Percentiles rank a stretch among this genome's conserved stretches.
These are phyloP conservation scores for Eugenia klotzschiana DNA, from an alignment of 441 rosid species.

Conservation along the genomic window DNA sequence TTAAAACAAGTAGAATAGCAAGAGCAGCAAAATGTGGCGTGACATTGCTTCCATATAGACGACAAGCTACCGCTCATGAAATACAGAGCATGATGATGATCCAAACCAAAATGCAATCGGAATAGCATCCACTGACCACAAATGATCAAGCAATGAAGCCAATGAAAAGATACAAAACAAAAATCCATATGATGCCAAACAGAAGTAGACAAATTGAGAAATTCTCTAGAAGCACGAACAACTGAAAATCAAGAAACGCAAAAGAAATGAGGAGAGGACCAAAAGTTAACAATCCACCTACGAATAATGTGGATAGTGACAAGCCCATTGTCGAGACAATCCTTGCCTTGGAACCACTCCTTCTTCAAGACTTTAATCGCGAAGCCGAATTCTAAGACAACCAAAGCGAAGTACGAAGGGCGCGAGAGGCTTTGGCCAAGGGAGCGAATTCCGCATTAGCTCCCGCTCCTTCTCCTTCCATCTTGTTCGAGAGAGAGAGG, in stretches of 20 bases:
- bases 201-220: too few species aligned
- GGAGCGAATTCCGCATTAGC: slow-evolving; percentile 30
- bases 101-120: background rate
- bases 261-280: too few species aligned
- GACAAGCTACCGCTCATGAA: background rate
- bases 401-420: background rate
- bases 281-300: slow-evolving; percentile 5
- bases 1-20: background rate
- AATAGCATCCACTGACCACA: background rate
- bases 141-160: too few species aligned
- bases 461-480: slow-evolving; percentile 2
- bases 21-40: background rate
- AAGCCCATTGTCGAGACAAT: slow-evolving; percentile 74
- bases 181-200: too few species aligned
- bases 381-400: background rate
- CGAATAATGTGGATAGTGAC: slow-evolving; percentile 70
- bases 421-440: slow-evolving; percentile 9
- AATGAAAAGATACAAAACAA: too few species aligned
- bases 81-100: background rate
- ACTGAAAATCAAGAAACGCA: too few species aligned
- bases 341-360: slow-evolving; percentile 72
- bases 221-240: too few species aligned
- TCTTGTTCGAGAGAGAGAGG: background rate
- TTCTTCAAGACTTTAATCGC: slow-evolving; percentile 55
- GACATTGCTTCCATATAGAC: background rate